Conservation (phyloP, 2,329 filamentous ascomycete genomes). For the Aspergillus hortae region DNA sequence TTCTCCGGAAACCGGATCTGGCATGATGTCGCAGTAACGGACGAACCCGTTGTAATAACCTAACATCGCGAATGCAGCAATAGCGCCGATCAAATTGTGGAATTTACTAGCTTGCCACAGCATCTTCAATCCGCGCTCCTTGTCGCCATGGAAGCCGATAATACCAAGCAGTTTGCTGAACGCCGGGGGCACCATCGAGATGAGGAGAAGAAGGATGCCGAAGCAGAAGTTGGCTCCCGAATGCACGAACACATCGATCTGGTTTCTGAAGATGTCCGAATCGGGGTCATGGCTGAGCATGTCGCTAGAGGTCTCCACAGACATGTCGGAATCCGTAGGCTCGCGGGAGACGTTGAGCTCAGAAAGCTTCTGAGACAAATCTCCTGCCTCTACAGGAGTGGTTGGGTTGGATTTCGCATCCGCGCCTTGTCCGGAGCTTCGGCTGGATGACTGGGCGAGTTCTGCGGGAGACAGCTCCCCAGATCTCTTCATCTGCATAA, state of each 20-base stretch:
- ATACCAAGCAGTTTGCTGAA: constrained; percentile 84
- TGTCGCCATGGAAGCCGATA: constrained; percentile 87
- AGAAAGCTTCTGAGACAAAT: constrained; percentile 20
- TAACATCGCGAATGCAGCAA: constrained; percentile 76
- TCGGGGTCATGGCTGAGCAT: constrained; percentile 52
- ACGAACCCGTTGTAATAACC: constrained; percentile 86
- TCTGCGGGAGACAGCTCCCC: constrained; percentile 6
- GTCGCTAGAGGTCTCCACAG: constrained; percentile 21
- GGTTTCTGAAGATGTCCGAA: constrained; percentile 64
- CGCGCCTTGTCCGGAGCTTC: constrained; percentile 1
- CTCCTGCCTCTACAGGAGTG: constrained; percentile 12
- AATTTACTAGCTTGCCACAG: constrained; percentile 88
- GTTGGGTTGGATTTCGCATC: constrained; percentile 14
- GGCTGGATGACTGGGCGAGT: constrained; percentile 5
- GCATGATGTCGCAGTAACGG: constrained; percentile 83
- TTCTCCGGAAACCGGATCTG: constrained; percentile 42
- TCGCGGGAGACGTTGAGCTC: constrained; percentile 21
- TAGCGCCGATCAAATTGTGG: constrained; percentile 85
- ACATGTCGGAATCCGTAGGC: constrained; percentile 12
- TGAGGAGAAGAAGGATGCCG: constrained; percentile 76
- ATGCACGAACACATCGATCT: constrained; percentile 83
- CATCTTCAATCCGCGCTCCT: constrained; percentile 75
- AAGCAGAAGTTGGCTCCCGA: constrained; percentile 87
- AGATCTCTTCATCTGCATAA: constrained; percentile 35
- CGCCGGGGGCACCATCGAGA: constrained; percentile 89